Evolutionary conservation across 495 filamentous ascomycete species (phyloP).

Genomic region (Umbilicaria muhlenbergii): DNA sequence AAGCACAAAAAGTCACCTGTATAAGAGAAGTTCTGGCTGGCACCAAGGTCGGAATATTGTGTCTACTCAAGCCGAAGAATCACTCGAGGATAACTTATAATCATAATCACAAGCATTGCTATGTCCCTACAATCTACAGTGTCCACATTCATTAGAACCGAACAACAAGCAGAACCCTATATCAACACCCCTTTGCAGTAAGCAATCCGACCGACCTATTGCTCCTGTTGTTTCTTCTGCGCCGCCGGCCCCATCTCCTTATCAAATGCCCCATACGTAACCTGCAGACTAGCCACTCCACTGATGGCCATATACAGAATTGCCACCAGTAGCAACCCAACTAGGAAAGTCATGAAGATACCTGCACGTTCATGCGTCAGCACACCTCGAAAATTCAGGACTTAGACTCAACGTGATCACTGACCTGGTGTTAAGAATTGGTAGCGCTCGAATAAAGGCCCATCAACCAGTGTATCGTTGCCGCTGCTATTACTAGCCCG

Average conservation of each 20-base stretch:
- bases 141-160: slow-evolving; percentile 7
- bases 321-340: slow-evolving; percentile 47
- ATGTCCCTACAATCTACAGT: too few species aligned
- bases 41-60: too few species aligned
- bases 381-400: neutral
- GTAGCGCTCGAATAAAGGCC: slow-evolving; percentile 77
- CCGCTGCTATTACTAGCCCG: slow-evolving; percentile 13
- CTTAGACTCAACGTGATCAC: neutral
- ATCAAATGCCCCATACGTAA: slow-evolving; percentile 87
- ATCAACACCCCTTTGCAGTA: slow-evolving; percentile 14
- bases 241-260: slow-evolving; percentile 81
- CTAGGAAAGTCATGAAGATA: slow-evolving; percentile 70
- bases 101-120: too few species aligned
- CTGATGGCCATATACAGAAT: slow-evolving; percentile 65
- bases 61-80: too few species aligned
- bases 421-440: slow-evolving; percentile 68
- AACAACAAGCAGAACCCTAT: slow-evolving; percentile 16
- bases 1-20: too few species aligned
- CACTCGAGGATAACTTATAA: too few species aligned
- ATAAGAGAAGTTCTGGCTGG: too few species aligned
- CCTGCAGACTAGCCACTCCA: slow-evolving; percentile 64
- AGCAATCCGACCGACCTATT: slow-evolving; percentile 11
- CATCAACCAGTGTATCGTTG: slow-evolving; percentile 19
- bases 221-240: slow-evolving; percentile 63
- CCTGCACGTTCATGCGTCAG: slow-evolving; percentile 26